Conservation (phyloP, 2,329 filamentous ascomycete genomes). For the Curvularia sp. region DNA sequence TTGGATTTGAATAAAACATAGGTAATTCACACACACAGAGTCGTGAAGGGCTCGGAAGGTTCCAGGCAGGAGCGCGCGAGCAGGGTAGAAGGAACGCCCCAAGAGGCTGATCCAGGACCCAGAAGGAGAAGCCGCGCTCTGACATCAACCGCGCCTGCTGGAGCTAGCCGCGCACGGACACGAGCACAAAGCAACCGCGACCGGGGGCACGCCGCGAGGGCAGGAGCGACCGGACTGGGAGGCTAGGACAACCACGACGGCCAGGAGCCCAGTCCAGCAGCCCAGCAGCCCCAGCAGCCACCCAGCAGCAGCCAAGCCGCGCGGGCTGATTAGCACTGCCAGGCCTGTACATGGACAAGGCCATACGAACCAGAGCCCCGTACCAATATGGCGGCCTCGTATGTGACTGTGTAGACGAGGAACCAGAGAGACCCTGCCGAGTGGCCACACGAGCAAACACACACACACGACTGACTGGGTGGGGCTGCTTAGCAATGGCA, state of each 20-base stretch:
- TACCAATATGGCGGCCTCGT: neutral
- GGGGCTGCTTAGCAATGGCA: too few species aligned
- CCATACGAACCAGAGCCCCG: neutral
- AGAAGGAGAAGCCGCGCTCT: constrained; percentile 48
- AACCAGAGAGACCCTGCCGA: neutral
- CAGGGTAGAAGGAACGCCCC: constrained; percentile 39
- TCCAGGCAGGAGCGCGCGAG: constrained; percentile 39
- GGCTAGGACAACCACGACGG: too few species aligned
- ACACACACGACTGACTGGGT: too few species aligned
- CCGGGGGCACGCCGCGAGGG: constrained; percentile 19
- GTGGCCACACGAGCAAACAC: neutral
- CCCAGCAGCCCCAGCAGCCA: constrained; percentile 2
- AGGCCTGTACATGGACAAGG: neutral
- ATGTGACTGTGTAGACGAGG: neutral
- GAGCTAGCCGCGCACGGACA: constrained; percentile 30
- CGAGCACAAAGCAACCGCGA: constrained; percentile 31
- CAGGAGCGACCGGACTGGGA: constrained; percentile 13
- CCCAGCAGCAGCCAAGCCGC: constrained; percentile 17
- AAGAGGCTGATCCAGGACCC: constrained; percentile 53
- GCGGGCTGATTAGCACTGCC: constrained; percentile 10
- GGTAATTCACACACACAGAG: constrained; percentile 48
- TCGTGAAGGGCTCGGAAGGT: constrained; percentile 48
- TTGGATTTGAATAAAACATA: constrained; percentile 50
- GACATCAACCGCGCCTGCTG: constrained; percentile 48
- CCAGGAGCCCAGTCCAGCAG: too few species aligned